Base-by-base conservation (phyloP, 2,329 filamentous ascomycete species). In the Ophidiomyces ophidiicola region DNA sequence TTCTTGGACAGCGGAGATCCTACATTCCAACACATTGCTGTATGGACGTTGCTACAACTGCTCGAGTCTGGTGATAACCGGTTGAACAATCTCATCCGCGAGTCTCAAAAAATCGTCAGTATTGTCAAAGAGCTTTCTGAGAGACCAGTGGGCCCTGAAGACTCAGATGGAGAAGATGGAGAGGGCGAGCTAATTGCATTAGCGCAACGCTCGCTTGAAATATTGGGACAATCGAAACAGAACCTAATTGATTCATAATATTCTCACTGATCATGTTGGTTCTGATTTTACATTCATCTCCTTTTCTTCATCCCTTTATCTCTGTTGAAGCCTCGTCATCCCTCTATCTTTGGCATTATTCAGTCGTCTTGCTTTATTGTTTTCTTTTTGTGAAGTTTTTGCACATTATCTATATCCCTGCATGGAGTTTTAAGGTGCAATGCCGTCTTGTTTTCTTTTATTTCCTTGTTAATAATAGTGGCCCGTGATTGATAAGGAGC, bases 11-110 rank as follows among this genome's bases (percentile, higher is more conserved):
- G 86, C 47, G 88, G 87, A 28, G 90, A 98, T 56, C 79, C 90
- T 1, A 98, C 90, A 0, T 98, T 98, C 70, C 90, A 98, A 62
- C 90, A 98, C 58, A 98, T 98, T 55, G 90, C 90, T 36, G 94
- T 96, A 47, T 98, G 90, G 90, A 98, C 90, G 1, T 66, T 98
- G 33, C 73, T 98, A 3, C 90, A 98, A 57, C 73, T 98, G 3
- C 78, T 98, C 36, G 90, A 98, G 62, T 94, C 88, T 0, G 87
- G 93, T 58, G 88, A 98, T 57, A 79, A 82, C 62, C 80, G 77
- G 40, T 70, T 98, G n/a, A 81, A 94, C 46, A 78, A 79, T 35
- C 76, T 85, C 34, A 94, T 98, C 50, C 79, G 83, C 51, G 82
- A 88, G 55, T 87, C 86, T 1, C 82, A 88, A 47, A 85, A 94